phyloP scores from a whole-genome alignment of 2,329 filamentous ascomycete genomes.

The Endocalyx cinctus region DNA sequence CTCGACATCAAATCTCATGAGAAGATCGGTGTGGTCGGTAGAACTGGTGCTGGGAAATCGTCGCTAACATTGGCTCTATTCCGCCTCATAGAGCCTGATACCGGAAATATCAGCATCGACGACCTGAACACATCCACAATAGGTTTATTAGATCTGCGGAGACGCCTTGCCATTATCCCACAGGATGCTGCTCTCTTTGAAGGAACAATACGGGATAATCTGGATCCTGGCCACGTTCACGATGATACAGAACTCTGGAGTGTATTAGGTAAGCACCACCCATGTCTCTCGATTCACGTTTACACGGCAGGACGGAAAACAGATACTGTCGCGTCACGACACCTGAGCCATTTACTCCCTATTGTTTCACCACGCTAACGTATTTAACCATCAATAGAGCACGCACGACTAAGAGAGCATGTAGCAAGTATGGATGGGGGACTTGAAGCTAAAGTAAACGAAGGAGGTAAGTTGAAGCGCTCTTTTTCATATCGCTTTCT shows the following conservation, averaged over 20 bases:
- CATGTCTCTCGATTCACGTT: slow-evolving; percentile 13
- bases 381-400: slow-evolving; percentile 57
- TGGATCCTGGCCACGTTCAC: slow-evolving; percentile 90
- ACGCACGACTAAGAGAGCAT: slow-evolving; percentile 90
- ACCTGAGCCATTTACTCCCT: slow-evolving; percentile 11
- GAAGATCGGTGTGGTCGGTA: slow-evolving; percentile 96
- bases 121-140: slow-evolving; percentile 84
- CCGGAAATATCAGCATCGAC: slow-evolving; percentile 85
- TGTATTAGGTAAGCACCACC: slow-evolving; percentile 67
- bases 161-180: slow-evolving; percentile 91
- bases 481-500: slow-evolving; percentile 26
- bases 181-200: slow-evolving; percentile 97
- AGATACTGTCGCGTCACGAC: no score
- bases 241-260: slow-evolving; percentile 98
- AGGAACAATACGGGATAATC: slow-evolving; percentile 87
- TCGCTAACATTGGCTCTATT: slow-evolving; percentile 90
- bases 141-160: slow-evolving; percentile 80
- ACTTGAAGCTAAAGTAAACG: slow-evolving; percentile 83
- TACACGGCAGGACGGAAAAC: slow-evolving; percentile 16
- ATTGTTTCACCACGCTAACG: slow-evolving; percentile 32
- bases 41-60: slow-evolving; percentile 94
- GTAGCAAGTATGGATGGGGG: slow-evolving; percentile 81
- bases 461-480: slow-evolving; percentile 69
- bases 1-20: slow-evolving; percentile 92
- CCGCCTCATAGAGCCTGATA: slow-evolving; percentile 85